Evolutionary conservation across 805 yeast genomes (phyloP).

Genomic region (Hanseniaspora clermontiae): DNA sequence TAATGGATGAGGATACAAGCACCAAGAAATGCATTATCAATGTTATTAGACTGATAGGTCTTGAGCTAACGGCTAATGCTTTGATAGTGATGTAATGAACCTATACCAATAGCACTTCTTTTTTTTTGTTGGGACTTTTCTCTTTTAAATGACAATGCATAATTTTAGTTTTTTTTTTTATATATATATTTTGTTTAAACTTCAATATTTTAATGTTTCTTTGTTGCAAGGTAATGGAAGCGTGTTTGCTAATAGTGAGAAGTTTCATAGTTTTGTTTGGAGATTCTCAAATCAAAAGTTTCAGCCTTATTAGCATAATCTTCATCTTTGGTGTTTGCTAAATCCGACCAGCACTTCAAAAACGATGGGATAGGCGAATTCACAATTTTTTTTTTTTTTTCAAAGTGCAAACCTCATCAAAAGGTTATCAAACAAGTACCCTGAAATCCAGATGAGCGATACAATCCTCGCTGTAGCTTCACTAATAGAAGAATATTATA

Average conservation of each 20-base stretch:
- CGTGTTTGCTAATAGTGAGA: neutral
- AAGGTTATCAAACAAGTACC: neutral
- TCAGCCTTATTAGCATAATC: no score
- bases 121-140: no score
- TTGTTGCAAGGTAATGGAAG: no score
- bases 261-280: neutral
- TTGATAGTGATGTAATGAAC: slow-evolving; percentile 19
- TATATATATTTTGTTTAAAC: no score
- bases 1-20: slow-evolving; percentile 18
- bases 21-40: slow-evolving; percentile 29
- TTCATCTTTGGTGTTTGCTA: no score
- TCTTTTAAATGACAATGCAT: no score
- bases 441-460: neutral
- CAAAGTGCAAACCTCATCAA: neutral
- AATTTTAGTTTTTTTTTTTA: no score
- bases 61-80: slow-evolving; percentile 27
- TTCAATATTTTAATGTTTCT: no score
- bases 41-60: slow-evolving; percentile 35
- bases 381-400: neutral
- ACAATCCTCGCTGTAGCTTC: neutral
- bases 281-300: no score
- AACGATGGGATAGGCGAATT: neutral
- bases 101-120: no score
- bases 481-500: neutral
- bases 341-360: neutral